Conservation (phyloP, 768 basidiomycete species). For the Rhizopogon salebrosus region DNA sequence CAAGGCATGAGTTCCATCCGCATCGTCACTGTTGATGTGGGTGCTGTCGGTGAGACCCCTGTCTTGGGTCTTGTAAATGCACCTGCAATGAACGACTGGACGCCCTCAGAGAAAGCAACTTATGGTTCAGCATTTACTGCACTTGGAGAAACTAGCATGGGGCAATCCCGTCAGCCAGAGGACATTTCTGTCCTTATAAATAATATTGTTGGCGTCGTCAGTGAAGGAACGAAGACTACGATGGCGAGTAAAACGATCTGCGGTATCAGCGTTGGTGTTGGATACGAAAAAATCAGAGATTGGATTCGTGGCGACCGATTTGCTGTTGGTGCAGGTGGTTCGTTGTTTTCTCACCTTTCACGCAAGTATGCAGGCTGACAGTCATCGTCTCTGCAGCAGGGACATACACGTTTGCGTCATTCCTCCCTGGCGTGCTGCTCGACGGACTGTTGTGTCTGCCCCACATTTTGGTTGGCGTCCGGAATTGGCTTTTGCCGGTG, state of each 20-base stretch:
- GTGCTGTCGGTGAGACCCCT: slow-evolving; percentile 36
- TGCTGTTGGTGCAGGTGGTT: slow-evolving; percentile 78
- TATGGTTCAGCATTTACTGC: slow-evolving; percentile 69
- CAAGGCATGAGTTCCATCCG: slow-evolving; percentile 49
- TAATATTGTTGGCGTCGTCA: slow-evolving; percentile 54
- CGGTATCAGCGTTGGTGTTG: slow-evolving; percentile 39
- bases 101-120: slow-evolving; percentile 62
- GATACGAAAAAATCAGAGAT: slow-evolving; percentile 37
- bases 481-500: slow-evolving; percentile 53
- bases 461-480: slow-evolving; percentile 53
- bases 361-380: slow-evolving; percentile 2
- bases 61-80: slow-evolving; percentile 28
- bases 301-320: slow-evolving; percentile 66
- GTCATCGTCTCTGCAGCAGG: slow-evolving; percentile 39
- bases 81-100: slow-evolving; percentile 66
- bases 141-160: slow-evolving; percentile 33
- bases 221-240: slow-evolving; percentile 39
- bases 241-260: slow-evolving; percentile 37
- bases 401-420: slow-evolving; percentile 67
- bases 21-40: slow-evolving; percentile 72
- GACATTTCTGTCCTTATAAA: slow-evolving; percentile 55
- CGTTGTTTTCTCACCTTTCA: slow-evolving; percentile 14
- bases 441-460: slow-evolving; percentile 66
- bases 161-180: slow-evolving; percentile 43
- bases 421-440: slow-evolving; percentile 59